Base-by-base conservation (phyloP, 768 basidiomycete species). In the Leccinum boreale region DNA sequence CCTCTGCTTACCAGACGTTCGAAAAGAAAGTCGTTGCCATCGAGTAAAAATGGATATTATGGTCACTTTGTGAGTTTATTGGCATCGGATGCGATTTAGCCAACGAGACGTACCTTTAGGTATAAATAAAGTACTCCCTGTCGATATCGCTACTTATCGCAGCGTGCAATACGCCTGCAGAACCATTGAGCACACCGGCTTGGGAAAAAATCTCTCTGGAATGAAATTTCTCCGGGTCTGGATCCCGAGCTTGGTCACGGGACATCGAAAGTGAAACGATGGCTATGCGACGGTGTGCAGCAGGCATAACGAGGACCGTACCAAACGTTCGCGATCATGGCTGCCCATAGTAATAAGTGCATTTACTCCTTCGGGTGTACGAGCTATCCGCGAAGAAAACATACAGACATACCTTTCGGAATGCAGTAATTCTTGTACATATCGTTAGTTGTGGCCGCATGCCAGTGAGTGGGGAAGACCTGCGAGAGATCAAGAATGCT, bases 211-310 rank as follows among this genome's bases (percentile, higher is more conserved):
- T 31, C 5, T 29, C 0, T 31, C 63, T 15, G 65, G 55, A 8
- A 57, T 42, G 26, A 0, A 64, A 66, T 19, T 46, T n/a, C 8
- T 52, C 48, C 19, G 54, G 42, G 26, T 60, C 31, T 14, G 54
- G 63, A 29, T 62, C 62, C 10, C 53, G 58, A 23, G 33, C 23
- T 44, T 62, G 58, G n/a, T 66, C 60, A 24, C 53, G 53, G 3
- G 56, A 26, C 33, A 65, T 62, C n/a, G 11, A 19, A 12, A 19
- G 19, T 44, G 50, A 33, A 28, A 35, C n/a, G 19, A n/a, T 26
- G 5, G 12, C 3, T 1, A n/a, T 6, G 8, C 10, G 10, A 15
- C 10, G 6, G n/a, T 19, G 11, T 21, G 23, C 6, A 11, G 31
- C 31, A 33, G 31, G 24, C 9, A 17, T 1, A 33, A 12, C n/a